Conservation (phyloP, 176 grass and related monocot species). For the Poa annua region DNA sequence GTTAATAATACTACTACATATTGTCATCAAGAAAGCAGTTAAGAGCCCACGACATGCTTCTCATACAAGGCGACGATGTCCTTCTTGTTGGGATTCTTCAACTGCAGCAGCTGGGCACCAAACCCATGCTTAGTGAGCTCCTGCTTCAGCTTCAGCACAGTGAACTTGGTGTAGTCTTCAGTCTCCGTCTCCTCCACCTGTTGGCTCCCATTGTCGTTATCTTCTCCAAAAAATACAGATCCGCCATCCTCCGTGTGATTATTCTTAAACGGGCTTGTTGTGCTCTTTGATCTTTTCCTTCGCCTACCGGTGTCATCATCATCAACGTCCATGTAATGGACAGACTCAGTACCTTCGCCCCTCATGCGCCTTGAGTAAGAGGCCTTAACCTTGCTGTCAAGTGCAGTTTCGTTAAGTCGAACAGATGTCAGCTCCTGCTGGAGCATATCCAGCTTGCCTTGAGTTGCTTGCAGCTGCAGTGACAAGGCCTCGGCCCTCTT, state of each 20-base stretch:
- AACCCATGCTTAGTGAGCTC: constrained; percentile 91
- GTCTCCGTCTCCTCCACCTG: constrained; percentile 52
- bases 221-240: constrained; percentile 64
- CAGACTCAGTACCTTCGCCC: constrained; percentile 82
- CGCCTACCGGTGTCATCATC: constrained; percentile 60
- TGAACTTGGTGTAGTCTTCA: constrained; percentile 84
- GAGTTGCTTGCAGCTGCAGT: constrained; percentile 90
- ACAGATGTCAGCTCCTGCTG: constrained; percentile 89
- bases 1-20: neutral
- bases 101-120: constrained; percentile 79
- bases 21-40: neutral
- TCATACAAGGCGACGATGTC: constrained; percentile 92
- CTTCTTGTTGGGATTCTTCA: constrained; percentile 96
- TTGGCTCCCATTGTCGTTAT: constrained; percentile 54
- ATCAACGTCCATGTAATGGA: constrained; percentile 91
- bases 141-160: constrained; percentile 78
- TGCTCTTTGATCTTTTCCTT: constrained; percentile 90
- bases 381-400: constrained; percentile 75
- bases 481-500: constrained; percentile 81
- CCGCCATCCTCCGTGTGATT: constrained; percentile 77
- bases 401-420: constrained; percentile 77
- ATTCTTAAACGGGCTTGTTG: constrained; percentile 78
- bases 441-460: constrained; percentile 88
- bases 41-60: constrained; percentile 67
- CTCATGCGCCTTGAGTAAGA: constrained; percentile 55